A percentile compares a stretch with the other conserved stretches of the same genome.
Evolutionary conservation across 2,329 filamentous ascomycete genomes (phyloP).

Genomic region (Ambrosiella cleistominuta): DNA sequence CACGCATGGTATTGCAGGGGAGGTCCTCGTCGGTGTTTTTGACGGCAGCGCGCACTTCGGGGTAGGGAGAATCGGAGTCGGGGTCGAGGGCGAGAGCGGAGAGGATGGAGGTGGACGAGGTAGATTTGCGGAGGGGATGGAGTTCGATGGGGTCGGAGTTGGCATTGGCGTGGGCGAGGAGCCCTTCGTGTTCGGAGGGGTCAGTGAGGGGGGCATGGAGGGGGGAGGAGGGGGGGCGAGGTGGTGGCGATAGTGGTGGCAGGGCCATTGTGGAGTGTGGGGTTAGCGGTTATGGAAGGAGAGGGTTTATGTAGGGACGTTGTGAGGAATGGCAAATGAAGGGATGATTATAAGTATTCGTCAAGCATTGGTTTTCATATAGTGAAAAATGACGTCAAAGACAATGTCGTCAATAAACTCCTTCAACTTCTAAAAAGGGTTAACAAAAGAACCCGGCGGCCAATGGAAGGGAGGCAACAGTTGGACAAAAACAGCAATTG

Average conservation of each 20-base stretch:
- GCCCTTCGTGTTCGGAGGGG: conserved; percentile 35
- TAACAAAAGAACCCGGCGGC: no score
- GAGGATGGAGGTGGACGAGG: conserved; percentile 5
- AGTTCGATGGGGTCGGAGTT: conserved; percentile 19
- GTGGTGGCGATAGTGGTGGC: neutral
- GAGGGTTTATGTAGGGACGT: no score
- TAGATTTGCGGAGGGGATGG: conserved; percentile 12
- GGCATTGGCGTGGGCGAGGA: conserved; percentile 27
- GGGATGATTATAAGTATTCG: no score
- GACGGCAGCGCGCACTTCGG: conserved; percentile 47
- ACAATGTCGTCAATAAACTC: no score
- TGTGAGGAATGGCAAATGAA: no score
- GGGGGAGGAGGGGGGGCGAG: neutral
- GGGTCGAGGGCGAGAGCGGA: conserved; percentile 18
- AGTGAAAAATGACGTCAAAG: no score
- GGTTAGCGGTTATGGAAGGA: no score
- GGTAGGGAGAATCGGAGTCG: conserved; percentile 44
- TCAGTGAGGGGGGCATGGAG: conserved; percentile 22
- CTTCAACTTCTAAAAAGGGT: no score
- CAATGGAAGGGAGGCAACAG: no score
- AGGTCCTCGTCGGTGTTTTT: conserved; percentile 46
- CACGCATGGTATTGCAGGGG: conserved; percentile 47
- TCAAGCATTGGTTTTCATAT: no score
- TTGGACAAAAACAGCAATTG: no score
- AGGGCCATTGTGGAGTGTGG: neutral